Percentiles rank a stretch among this genome's conserved stretches.
phyloP scores from a whole-genome alignment of 371 early-diverging fungal species.

The Mortierella sp. region DNA sequence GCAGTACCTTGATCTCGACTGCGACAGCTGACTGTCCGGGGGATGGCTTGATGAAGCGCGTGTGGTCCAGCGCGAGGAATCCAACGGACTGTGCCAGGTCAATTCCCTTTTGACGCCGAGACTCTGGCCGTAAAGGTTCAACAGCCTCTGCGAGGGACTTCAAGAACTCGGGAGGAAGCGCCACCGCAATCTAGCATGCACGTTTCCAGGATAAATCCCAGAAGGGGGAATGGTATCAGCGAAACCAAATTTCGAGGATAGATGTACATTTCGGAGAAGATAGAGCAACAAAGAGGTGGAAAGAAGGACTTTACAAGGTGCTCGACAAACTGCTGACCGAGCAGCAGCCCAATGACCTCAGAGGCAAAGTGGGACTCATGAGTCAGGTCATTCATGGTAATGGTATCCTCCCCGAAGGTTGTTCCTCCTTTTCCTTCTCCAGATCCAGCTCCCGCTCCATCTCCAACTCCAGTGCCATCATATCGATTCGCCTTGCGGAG shows the following conservation, averaged over 20 bases:
- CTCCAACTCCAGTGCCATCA: background rate
- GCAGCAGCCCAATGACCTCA: slow-evolving; percentile 31
- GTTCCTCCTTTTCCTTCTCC: background rate
- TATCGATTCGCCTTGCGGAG: slow-evolving; percentile 35
- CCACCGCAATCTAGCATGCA: slow-evolving; percentile 21
- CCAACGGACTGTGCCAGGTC: slow-evolving; percentile 33
- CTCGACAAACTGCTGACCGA: slow-evolving; percentile 45
- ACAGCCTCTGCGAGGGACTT: slow-evolving; percentile 20
- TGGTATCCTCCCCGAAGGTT: background rate
- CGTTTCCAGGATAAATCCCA: too few relatives aligned
- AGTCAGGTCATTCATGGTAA: slow-evolving; percentile 19
- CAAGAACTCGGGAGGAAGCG: slow-evolving; percentile 34
- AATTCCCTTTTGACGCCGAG: slow-evolving; percentile 42
- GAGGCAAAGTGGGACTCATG: slow-evolving; percentile 28
- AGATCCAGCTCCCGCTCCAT: too few relatives aligned
- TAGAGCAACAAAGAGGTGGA: background rate
- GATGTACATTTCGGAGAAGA: background rate
- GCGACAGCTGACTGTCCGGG: slow-evolving; percentile 20
- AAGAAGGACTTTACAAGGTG: slow-evolving; percentile 25
- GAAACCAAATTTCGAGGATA: too few relatives aligned
- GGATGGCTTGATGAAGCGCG: slow-evolving; percentile 26
- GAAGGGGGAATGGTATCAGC: too few relatives aligned
- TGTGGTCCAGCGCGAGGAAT: slow-evolving; percentile 45
- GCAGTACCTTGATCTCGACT: slow-evolving; percentile 48
- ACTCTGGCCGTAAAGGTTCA: slow-evolving; percentile 30